Base-by-base conservation (phyloP, 2,329 filamentous ascomycete genomes). In the Teratosphaeria zuluensis region DNA sequence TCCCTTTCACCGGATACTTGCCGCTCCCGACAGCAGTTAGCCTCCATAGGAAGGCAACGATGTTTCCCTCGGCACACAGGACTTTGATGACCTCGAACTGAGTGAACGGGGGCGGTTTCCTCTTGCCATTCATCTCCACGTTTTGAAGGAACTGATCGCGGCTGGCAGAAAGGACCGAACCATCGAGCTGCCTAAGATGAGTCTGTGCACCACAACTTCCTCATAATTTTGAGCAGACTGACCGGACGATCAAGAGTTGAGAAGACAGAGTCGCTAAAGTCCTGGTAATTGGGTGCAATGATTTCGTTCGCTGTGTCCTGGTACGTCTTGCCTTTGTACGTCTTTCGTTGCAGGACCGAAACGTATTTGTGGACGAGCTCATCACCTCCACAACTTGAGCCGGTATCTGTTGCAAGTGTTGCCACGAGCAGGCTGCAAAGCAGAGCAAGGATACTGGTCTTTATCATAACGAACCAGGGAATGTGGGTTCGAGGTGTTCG, bases 1-100 rank as follows among this genome's bases (percentile, higher is more conserved):
- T 58, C 3, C 60, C 60, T 16, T 53, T 56, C n/a, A 62, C 56
- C 16, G 21, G 56, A 35, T 62, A 60, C 21, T 30, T 42, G 35
- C 55, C 58, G 28, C 24, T 35, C 11, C 56, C 59, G 46, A 61
- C 54, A 21, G 16, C n/a, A 48, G 42, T 7, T n/a, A 48, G 42
- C 42, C n/a, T 48, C 42, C 42, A 48, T 16, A n/a, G 21, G 16
- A n/a, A 48, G 19, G 9, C n/a, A n/a, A 48, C n/a, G n/a, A 48
- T n/a, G n/a, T 48, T 11, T 6, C 9, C 19, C n/a, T 48, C 42
- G 16, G 42, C 42, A n/a, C 42, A 48, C 16, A 48, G n/a, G 42
- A 21, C 42, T 5, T 48, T 48, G n/a, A n/a, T 48, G 19, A 24
- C n/a, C 6, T 48, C 42, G 42, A 48, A 19, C 6, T 21, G n/a